Evolutionary conservation across 2,329 filamentous ascomycete species (phyloP).

Genomic region (Neoarthrinium moseri): DNA sequence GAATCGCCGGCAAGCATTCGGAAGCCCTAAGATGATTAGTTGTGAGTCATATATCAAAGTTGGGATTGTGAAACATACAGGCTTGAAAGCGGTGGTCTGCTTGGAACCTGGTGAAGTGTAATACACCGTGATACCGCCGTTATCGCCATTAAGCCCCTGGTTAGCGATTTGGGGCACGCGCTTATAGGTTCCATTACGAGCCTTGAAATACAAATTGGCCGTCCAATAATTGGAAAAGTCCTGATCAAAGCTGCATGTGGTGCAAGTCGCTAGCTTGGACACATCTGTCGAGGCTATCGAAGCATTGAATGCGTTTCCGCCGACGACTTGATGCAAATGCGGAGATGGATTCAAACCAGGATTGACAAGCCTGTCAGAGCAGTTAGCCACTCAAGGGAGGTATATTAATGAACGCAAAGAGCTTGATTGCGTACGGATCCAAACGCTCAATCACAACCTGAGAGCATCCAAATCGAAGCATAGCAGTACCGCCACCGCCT

Average conservation of each 20-base stretch:
- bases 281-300: constrained; percentile 39
- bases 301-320: constrained; percentile 43
- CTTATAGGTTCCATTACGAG: constrained; percentile 40
- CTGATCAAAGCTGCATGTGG: constrained; percentile 41
- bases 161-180: constrained; percentile 43
- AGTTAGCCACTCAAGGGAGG: no score
- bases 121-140: constrained; percentile 43
- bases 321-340: constrained; percentile 46
- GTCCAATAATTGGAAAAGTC: constrained; percentile 48
- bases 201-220: constrained; percentile 44
- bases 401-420: no score
- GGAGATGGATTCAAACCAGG: constrained; percentile 43
- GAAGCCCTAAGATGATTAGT: constrained; percentile 37
- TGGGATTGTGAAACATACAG: no score
- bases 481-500: no score
- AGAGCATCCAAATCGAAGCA: constrained; percentile 47
- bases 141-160: constrained; percentile 43
- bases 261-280: constrained; percentile 35
- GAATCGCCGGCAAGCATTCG: constrained; percentile 46
- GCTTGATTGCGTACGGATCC: no score
- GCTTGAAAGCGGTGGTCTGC: constrained; percentile 40
- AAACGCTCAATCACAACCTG: constrained; percentile 45
- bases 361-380: no score
- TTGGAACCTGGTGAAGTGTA: constrained; percentile 42
- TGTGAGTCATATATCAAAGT: no score